A percentile compares a stretch with the other conserved stretches of the same genome.
phyloP scores from a whole-genome alignment of 176 grass and related monocot genomes.

The Aegilops sharonensis region DNA sequence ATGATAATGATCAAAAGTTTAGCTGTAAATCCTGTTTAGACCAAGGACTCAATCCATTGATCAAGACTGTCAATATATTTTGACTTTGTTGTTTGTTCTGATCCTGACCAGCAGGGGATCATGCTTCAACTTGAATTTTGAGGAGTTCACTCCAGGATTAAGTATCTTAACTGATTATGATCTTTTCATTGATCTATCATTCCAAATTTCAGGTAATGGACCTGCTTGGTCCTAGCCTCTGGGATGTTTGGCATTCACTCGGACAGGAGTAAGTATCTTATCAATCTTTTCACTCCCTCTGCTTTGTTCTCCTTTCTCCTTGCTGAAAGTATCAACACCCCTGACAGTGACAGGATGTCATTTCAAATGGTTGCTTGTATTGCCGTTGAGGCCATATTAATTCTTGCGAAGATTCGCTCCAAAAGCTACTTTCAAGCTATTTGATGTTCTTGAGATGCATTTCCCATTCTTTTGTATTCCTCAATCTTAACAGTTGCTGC shows the following conservation, averaged over 20 bases:
- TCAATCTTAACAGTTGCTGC: background rate
- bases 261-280: conserved; percentile 49
- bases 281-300: conserved; percentile 5
- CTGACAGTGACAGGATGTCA: background rate
- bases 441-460: background rate
- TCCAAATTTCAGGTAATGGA: conserved; percentile 74
- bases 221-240: conserved; percentile 81
- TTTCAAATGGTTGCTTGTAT: background rate
- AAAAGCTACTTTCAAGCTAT: background rate
- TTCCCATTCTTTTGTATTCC: background rate
- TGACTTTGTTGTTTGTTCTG: too few species aligned
- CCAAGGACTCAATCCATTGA: too few species aligned
- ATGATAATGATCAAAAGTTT: too few species aligned
- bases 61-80: too few species aligned
- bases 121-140: too few species aligned
- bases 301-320: background rate
- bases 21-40: too few species aligned
- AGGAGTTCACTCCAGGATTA: too few species aligned
- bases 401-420: background rate
- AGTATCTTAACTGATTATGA: background rate
- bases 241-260: conserved; percentile 79
- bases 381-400: background rate
- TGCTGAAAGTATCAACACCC: background rate
- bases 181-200: background rate
- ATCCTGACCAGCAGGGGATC: too few species aligned